Percentiles rank a stretch among this genome's conserved stretches.
Conservation (phyloP, 2,329 filamentous ascomycete genomes). For the Cadophora sp. region DNA sequence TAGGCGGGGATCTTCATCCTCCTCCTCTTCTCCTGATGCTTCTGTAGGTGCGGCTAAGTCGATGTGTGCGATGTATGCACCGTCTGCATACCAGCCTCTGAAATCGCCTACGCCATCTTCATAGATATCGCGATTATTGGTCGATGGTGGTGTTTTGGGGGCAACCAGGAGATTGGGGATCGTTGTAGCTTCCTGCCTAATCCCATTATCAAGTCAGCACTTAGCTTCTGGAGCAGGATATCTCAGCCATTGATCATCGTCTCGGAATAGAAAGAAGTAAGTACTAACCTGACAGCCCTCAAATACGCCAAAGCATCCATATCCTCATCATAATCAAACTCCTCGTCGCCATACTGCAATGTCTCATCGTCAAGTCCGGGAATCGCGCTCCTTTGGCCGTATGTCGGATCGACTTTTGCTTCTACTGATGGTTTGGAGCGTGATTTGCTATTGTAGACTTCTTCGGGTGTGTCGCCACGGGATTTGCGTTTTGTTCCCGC, state of each 20-base stretch:
- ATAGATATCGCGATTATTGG: conserved; percentile 55
- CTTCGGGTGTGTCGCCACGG: conserved; percentile 25
- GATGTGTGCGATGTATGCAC: conserved; percentile 71
- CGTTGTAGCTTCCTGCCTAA: conserved; percentile 75
- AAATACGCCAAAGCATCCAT: conserved; percentile 73
- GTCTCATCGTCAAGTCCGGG: conserved; percentile 62
- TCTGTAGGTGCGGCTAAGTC: conserved; percentile 27
- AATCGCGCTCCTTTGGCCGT: conserved; percentile 76
- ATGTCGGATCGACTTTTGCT: conserved; percentile 63
- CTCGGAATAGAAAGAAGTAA: conserved; percentile 7
- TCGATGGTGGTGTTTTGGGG: conserved; percentile 51
- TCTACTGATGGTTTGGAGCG: conserved; percentile 35
- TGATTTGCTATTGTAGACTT: conserved; percentile 37
- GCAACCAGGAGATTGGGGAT: conserved; percentile 77
- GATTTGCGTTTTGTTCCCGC: conserved; percentile 37
- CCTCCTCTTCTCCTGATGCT: conserved; percentile 39
- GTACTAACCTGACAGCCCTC: conserved; percentile 70
- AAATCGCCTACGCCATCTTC: conserved; percentile 57
- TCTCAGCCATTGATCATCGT: conserved; percentile 50
- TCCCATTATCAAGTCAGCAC: conserved; percentile 53
- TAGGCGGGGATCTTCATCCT: conserved; percentile 57
- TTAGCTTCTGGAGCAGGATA: conserved; percentile 19
- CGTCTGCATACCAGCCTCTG: conserved; percentile 76
- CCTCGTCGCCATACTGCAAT: conserved; percentile 49
- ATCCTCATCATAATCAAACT: conserved; percentile 72